Conservation (phyloP, 805 yeast genomes). For the Blastobotrys terrestris region DNA sequence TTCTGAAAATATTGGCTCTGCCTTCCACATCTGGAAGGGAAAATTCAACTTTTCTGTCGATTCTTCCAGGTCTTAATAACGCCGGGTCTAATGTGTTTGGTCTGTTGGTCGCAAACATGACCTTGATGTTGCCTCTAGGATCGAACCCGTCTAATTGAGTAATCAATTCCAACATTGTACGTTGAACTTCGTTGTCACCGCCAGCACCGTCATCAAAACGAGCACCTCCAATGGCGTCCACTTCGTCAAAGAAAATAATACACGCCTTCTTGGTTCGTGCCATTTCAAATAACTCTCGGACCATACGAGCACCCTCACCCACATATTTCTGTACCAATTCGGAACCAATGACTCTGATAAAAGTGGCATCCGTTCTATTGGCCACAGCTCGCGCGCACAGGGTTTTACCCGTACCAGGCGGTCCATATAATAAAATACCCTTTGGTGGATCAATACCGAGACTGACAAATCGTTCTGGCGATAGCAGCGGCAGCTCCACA, state of each 20-base stretch:
- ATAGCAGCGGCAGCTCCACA: conserved; percentile 85
- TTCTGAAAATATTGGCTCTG: conserved; percentile 93
- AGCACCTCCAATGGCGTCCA: conserved; percentile 99
- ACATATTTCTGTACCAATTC: conserved; percentile 97
- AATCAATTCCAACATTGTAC: conserved; percentile 97
- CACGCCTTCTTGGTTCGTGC: conserved; percentile 98
- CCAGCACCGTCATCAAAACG: conserved; percentile 99
- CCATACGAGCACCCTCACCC: conserved; percentile 99
- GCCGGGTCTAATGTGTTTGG: conserved; percentile 99
- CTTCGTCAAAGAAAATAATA: conserved; percentile 95
- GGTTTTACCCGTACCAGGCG: conserved; percentile 99
- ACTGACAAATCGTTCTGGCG: conserved; percentile 95
- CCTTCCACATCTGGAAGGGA: conserved; percentile 96
- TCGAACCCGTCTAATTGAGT: conserved; percentile 98
- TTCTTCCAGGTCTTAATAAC: conserved; percentile 94
- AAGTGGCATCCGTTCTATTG: conserved; percentile 97
- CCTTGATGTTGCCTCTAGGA: conserved; percentile 97
- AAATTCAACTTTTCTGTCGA: conserved; percentile 97
- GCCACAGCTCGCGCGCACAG: conserved; percentile 99
- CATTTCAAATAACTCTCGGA: conserved; percentile 96
- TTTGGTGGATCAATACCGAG: conserved; percentile 99
- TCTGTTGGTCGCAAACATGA: conserved; percentile 98
- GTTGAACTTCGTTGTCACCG: conserved; percentile 97
- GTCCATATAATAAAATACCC: conserved; percentile 93
- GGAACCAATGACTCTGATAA: conserved; percentile 96